Conservation (phyloP, 495 filamentous ascomycete species). For the Daldinia bambusicola region DNA sequence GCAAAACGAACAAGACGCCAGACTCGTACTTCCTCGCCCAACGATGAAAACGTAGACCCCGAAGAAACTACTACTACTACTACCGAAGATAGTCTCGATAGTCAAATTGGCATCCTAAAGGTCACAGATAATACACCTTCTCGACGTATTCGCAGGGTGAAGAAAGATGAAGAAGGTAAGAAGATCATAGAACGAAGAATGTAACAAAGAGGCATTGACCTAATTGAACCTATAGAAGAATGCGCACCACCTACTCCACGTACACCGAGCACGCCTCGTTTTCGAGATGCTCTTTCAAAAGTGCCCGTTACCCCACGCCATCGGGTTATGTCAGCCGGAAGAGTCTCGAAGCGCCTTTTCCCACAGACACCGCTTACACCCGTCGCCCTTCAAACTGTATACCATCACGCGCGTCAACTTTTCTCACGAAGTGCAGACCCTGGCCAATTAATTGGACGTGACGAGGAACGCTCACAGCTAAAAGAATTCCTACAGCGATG, state of each 20-base stretch:
- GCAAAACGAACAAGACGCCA: conserved; percentile 71
- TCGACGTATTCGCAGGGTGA: conserved; percentile 32
- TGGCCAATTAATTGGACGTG: conserved; percentile 81
- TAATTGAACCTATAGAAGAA: conserved; percentile 28
- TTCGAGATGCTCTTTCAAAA: conserved; percentile 61
- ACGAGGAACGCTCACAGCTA: conserved; percentile 79
- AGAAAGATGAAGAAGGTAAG: conserved; percentile 43
- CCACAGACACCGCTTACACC: conserved; percentile 73
- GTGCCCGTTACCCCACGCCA: conserved; percentile 59
- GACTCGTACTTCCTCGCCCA: conserved; percentile 49
- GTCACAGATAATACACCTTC: conserved; percentile 45
- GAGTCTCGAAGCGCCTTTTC: conserved; percentile 62
- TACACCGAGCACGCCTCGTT: conserved; percentile 74
- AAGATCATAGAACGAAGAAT: background rate
- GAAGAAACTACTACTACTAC: conserved; percentile 46
- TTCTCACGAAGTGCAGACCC: conserved; percentile 84
- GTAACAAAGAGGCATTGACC: conserved; percentile 9
- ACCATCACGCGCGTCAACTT: conserved; percentile 85
- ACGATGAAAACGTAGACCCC: conserved; percentile 64
- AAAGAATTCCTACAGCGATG: conserved; percentile 73
- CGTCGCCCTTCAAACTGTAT: conserved; percentile 72
- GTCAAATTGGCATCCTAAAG: conserved; percentile 36
- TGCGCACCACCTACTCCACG: conserved; percentile 67
- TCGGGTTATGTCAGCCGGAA: conserved; percentile 61
- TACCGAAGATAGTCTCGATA: conserved; percentile 52